Base-by-base conservation (phyloP, 768 basidiomycete species). In the Mycena chlorophos region DNA sequence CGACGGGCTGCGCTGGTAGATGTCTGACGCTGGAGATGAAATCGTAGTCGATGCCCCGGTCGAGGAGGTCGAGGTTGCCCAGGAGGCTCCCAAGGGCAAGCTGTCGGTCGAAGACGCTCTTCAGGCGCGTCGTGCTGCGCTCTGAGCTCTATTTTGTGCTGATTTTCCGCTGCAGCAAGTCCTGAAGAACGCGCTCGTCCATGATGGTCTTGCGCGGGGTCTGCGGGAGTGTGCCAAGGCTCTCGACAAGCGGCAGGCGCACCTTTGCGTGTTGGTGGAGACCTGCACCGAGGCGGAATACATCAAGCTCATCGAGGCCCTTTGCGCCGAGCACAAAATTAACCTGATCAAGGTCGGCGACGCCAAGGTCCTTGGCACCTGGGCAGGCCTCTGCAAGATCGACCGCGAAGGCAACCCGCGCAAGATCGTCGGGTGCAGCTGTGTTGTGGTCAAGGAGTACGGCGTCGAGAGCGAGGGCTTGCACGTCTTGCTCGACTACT, bases 321-420 rank as follows among this genome's bases (percentile, higher is more conserved):
- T 99, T 71, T 98, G 96, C 73, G 90, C 93, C 60, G 94, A 97
- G 80, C 95, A 98, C 87, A 96, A 95, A 77, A 98, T 98, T 80
- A 94, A 94, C 82, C 80, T 99, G 62, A 98, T 99, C 91, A 98
- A 98, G 79, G 92, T 95, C 64, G 91, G 91, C 66, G 96, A 98
- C 74, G 89, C 93, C 69, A 99, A 99, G 79, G 86, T 96, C 63
- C 89, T 99, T 69, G 96, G 96, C 30, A 92, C 89, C 65, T 98
- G 96, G 96, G 94, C 93, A 65, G 95, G 96, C 69, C 85, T 99
- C 60, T 98, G 96, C 88, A 99, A 99, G 84, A 95, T 98, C 73
- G 96, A 99, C 79, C 87, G 93, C 68, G 96, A 98, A 79, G 96
- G 96, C 63, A 98, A 97, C 78, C 90, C 96, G 46, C 83, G 96